Evolutionary conservation across 441 rosid species (phyloP), one percentile per base, ranked within the genome.

Genomic region (Erodium texanum): DNA sequence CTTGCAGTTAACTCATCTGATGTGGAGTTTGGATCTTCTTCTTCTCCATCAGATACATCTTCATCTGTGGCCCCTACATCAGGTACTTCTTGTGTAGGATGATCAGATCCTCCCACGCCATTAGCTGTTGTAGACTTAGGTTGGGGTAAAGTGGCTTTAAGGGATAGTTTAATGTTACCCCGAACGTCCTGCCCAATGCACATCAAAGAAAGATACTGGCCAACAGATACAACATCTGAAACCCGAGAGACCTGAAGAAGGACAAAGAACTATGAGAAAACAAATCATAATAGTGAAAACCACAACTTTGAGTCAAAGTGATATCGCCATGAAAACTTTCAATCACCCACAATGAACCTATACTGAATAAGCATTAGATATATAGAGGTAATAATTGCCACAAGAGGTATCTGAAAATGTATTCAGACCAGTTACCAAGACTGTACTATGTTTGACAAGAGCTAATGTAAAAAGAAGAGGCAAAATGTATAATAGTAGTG

Each of bases 161-260:
- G 94, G 68, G 99, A 94, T 68, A 94, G 72, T 73, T 89, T 94
- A 68, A 94, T 86, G 81, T 94, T 89, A 73, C 99, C 98, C 50
- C 94, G 96, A 48, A 94, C 96, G 79, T 94, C 99, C 69, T 84
- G 92, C 62, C 89, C 97, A 43, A 92, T 87, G 82, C 99, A 94
- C 96, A 69, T 85, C 83, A 86, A 71, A 68, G 93, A 82, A 70
- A 94, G 79, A 76, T 82, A 80, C 86, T 92, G 86, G 70, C 98
- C 98, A 36, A 88, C 79, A 64, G 86, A 80, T 71, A 92, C 76
- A 66, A 87, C 83, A 73, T 94, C 99, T 71, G 97, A 83, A 79
- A 94, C 84, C 68, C 83, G 87, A 64, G 92, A 66, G 24, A 89
- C 94, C 99, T 94, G 93, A 71, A 50, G 12, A 67, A 76, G 65